Base-by-base conservation (phyloP, 768 basidiomycete species). In the Clitopilus hobsonii region DNA sequence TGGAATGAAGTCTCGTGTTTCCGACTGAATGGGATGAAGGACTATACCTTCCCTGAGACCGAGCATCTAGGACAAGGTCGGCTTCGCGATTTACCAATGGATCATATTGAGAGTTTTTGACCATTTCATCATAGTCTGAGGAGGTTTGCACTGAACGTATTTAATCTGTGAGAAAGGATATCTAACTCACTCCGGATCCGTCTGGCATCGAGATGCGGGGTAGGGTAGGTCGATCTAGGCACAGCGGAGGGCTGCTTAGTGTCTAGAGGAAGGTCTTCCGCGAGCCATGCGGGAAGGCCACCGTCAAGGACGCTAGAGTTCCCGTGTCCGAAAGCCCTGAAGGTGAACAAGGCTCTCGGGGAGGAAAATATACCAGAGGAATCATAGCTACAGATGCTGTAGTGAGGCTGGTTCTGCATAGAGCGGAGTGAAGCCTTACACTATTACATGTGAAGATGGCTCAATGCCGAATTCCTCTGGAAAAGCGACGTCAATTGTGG, bases 301-400 rank as follows among this genome's bases (percentile, higher is more conserved):
- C 97, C 97, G 68, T 98, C 85, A 14, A 99, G 78, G 10, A 98
- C 80, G 57, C 89, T 91, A 6, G 94, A 91, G 41, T 85, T 86
- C 27, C 77, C 69, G 68, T 99, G 97, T 6, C 92, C 91, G 69
- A 97, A 94, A 22, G 89, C 79, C 71, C 89, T 83, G 80, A 98
- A 97, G 77, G 92, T 98, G 76, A 91, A 98, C 41, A 94, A 79
- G 1, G 93, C 92, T 56, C 97, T 83, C 53, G 97, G 95, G 20
- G 93, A 83, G 2, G 91, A 93, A 76, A 98, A 98, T 16, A 98
- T 75, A 10, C 97, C 96, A 55, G 88, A 82, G 1, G 87, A 76
- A 67, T 99, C 97, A 68, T 98, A 99, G 58, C 89, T 91, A 64
- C n/a, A 58, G 51, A 52, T 52, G 25, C 58, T 29, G 56, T 38